A percentile compares a stretch with the other conserved stretches of the same genome.
phyloP scores from a whole-genome alignment of 2,329 filamentous ascomycete species.

The Peltaster fructicola region DNA sequence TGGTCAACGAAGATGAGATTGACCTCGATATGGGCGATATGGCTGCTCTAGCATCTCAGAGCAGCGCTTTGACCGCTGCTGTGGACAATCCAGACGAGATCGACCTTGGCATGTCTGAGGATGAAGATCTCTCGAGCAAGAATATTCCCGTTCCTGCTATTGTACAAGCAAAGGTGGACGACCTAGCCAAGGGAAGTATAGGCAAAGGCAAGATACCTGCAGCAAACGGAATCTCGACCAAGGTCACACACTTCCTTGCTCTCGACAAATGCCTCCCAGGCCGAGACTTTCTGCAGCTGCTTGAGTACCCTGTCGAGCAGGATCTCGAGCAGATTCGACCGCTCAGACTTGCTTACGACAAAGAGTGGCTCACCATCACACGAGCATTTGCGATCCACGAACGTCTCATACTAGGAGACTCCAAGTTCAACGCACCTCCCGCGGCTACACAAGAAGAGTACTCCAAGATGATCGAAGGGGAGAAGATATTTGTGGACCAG shows the following conservation, averaged over 20 bases:
- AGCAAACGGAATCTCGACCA: slow-evolving; percentile 81
- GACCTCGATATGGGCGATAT: slow-evolving; percentile 29
- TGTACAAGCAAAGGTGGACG: no score
- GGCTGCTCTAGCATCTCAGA: slow-evolving; percentile 6
- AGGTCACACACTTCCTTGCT: slow-evolving; percentile 64
- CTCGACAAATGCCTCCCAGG: slow-evolving; percentile 78
- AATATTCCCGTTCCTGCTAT: slow-evolving; percentile 71
- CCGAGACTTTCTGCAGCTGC: slow-evolving; percentile 66
- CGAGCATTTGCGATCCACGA: slow-evolving; percentile 53
- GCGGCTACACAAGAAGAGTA: slow-evolving; percentile 47
- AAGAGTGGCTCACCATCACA: slow-evolving; percentile 89
- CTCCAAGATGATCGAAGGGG: slow-evolving; percentile 45
- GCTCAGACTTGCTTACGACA: slow-evolving; percentile 59
- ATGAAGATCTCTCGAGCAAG: slow-evolving; percentile 49
- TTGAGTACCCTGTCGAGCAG: slow-evolving; percentile 33
- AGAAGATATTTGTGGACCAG: slow-evolving; percentile 64
- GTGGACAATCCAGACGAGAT: slow-evolving; percentile 26
- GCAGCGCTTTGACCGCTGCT: slow-evolving; percentile 2
- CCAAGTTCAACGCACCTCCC: slow-evolving; percentile 26
- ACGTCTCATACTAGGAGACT: slow-evolving; percentile 44
- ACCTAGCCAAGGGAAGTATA: no score
- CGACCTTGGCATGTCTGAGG: slow-evolving; percentile 19
- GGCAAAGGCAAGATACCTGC: no score
- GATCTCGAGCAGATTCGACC: slow-evolving; percentile 30
- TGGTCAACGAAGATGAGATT: slow-evolving; percentile 58